phyloP scores from a whole-genome alignment of 805 yeast species.

The Candida krabiensis region DNA sequence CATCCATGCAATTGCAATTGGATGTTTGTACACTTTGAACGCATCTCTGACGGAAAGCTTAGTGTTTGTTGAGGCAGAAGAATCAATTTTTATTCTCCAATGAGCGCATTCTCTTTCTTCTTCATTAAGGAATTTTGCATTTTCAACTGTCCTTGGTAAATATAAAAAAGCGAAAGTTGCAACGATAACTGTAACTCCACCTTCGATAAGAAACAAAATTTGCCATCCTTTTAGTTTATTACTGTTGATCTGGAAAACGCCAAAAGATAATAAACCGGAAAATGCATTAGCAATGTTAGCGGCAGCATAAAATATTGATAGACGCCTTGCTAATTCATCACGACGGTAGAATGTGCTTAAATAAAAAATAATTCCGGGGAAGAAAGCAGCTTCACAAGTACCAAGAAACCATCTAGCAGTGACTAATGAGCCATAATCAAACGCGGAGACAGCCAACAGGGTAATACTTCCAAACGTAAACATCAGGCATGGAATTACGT shows the following conservation, averaged over 20 bases:
- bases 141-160: conserved; percentile 36
- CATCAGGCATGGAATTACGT: conserved; percentile 41
- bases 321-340: conserved; percentile 34
- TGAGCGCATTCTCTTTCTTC: conserved; percentile 38
- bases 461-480: conserved; percentile 42
- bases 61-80: conserved; percentile 37
- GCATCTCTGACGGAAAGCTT: conserved; percentile 40
- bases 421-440: conserved; percentile 34
- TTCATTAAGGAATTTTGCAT: conserved; percentile 36
- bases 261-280: too few relatives aligned
- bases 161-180: conserved; percentile 31
- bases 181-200: conserved; percentile 36
- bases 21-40: conserved; percentile 41
- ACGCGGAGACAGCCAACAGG: conserved; percentile 36
- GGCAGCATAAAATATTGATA: conserved; percentile 37
- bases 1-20: conserved; percentile 43
- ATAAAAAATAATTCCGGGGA: conserved; percentile 37
- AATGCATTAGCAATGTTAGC: too few relatives aligned
- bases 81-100: conserved; percentile 40
- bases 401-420: conserved; percentile 37
- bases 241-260: too few relatives aligned
- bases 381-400: conserved; percentile 34
- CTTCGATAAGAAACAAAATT: conserved; percentile 44
- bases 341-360: conserved; percentile 36
- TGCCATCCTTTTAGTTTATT: too few relatives aligned